These are phyloP conservation scores for Epichloe gansuensis DNA, from an alignment of 2,329 filamentous ascomycete genomes.

Conservation along the genomic window DNA sequence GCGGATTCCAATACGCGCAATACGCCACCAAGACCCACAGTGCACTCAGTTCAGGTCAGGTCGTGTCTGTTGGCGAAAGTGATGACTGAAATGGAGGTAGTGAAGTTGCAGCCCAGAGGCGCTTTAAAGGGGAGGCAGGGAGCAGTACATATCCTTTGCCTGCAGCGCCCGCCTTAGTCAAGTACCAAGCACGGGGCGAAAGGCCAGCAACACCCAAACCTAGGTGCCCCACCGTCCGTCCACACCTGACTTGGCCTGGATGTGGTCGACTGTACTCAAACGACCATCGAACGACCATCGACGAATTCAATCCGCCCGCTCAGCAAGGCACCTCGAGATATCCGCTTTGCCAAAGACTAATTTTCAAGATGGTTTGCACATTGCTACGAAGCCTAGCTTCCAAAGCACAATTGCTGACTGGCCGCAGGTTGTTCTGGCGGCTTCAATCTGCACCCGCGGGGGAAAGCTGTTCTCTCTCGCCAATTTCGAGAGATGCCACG, in stretches of 20 bases:
- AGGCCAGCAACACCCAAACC: background rate
- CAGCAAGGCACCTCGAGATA: background rate
- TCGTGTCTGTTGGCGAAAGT: background rate
- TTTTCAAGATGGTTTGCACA: constrained; percentile 28
- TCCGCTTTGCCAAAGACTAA: constrained; percentile 9
- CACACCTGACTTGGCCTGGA: constrained; percentile 1
- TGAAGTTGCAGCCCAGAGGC: background rate
- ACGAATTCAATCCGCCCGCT: background rate
- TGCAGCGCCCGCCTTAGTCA: background rate
- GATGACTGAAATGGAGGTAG: background rate
- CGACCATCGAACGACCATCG: background rate
- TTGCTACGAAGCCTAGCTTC: background rate
- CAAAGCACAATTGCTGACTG: constrained; percentile 1
- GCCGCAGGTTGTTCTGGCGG: constrained; percentile 84
- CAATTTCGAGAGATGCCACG: constrained; percentile 97
- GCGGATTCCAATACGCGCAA: too few relatives aligned
- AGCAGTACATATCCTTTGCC: background rate
- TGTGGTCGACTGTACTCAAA: background rate
- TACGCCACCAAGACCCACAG: too few relatives aligned
- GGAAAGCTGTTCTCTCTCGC: constrained; percentile 94
- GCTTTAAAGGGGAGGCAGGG: background rate
- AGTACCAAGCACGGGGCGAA: background rate
- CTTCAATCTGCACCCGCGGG: constrained; percentile 95
- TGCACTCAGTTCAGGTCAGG: too few relatives aligned
- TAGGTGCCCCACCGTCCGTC: constrained; percentile 1